Evolutionary conservation across 495 filamentous ascomycete species (phyloP).

Genomic region (Aspergillus biplanus): DNA sequence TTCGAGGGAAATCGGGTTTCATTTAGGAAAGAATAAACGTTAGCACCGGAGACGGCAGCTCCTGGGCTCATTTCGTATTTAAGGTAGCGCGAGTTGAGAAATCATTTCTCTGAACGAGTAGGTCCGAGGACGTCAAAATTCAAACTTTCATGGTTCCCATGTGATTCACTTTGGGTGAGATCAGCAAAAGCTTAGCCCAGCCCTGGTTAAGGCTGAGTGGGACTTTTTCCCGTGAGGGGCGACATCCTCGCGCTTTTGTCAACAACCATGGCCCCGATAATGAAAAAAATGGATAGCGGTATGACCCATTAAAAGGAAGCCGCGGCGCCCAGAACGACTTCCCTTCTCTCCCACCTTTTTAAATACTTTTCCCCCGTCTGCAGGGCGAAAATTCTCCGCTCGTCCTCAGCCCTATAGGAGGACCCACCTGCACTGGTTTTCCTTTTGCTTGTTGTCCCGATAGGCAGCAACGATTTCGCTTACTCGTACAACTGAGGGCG

Average conservation of each 20-base stretch:
- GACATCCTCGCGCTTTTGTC: not conserved
- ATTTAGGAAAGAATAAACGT: too few relatives aligned
- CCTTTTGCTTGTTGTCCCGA: not conserved
- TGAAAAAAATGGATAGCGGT: not conserved
- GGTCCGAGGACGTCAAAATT: too few relatives aligned
- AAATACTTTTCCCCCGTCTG: not conserved
- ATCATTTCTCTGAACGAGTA: too few relatives aligned
- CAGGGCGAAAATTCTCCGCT: not conserved
- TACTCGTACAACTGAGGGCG: not conserved
- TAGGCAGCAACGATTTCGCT: constrained; percentile 9
- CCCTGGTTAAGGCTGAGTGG: constrained; percentile 15
- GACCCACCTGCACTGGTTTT: not conserved
- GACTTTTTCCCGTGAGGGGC: not conserved
- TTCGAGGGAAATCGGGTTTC: not conserved
- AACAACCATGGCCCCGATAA: not conserved
- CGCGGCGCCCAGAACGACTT: not conserved
- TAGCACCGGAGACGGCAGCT: too few relatives aligned
- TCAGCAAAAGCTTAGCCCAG: constrained; percentile 21
- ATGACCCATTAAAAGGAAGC: not conserved
- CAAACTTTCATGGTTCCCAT: not conserved
- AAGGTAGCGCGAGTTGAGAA: too few relatives aligned
- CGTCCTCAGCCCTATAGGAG: not conserved
- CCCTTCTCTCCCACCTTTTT: not conserved
- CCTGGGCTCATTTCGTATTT: too few relatives aligned
- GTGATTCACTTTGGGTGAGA: not conserved